These are phyloP conservation scores for Corynascus novoguineensis DNA, from an alignment of 495 filamentous ascomycete species.

Conservation along the genomic window DNA sequence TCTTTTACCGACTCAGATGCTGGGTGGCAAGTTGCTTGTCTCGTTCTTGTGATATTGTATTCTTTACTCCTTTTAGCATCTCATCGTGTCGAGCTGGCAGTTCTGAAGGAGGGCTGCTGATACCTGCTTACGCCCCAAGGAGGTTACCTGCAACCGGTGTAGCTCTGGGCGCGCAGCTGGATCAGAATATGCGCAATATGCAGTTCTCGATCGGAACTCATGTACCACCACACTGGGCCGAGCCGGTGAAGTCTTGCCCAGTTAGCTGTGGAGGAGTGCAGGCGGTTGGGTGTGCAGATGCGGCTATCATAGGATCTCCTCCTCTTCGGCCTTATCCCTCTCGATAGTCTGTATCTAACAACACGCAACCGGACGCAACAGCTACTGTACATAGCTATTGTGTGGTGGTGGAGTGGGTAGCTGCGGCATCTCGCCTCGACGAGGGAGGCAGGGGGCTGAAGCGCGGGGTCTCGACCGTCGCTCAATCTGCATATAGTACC, in stretches of 20 bases:
- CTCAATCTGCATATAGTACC: neutral
- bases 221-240: slow-evolving; percentile 10
- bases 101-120: neutral
- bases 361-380: neutral
- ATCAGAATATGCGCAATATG: neutral
- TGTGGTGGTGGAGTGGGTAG: neutral
- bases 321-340: neutral
- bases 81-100: too few species aligned
- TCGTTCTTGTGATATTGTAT: too few species aligned
- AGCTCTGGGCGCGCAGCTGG: slow-evolving; percentile 9
- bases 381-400: neutral
- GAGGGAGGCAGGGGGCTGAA: neutral
- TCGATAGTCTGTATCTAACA: neutral
- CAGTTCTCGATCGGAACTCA: neutral
- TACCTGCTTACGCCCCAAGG: neutral
- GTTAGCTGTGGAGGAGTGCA: neutral
- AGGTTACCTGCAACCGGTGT: neutral
- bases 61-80: too few species aligned
- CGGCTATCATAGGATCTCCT: neutral
- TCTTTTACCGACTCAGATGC: too few species aligned
- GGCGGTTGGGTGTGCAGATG: slow-evolving; percentile 1
- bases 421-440: slow-evolving; percentile 7
- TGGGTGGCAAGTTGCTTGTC: too few species aligned
- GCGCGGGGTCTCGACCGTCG: neutral
- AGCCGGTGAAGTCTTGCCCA: slow-evolving; percentile 3